Base-by-base conservation (phyloP, 768 basidiomycete species). In the Cubamyces sp. region DNA sequence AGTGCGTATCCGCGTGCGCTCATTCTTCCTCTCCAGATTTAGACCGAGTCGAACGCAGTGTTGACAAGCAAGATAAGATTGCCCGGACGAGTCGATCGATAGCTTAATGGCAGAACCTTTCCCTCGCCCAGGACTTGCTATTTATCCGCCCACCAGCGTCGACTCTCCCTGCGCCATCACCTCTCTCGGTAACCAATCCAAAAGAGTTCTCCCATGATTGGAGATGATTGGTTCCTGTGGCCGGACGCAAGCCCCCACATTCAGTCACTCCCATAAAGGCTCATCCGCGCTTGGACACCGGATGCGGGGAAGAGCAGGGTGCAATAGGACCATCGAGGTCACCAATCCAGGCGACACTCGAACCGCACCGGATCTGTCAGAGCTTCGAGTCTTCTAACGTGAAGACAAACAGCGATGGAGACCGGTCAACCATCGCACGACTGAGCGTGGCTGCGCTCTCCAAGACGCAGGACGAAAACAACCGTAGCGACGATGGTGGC, bases 181-280 rank as follows among this genome's bases (percentile, higher is more conserved):
- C 7, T 45, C 7, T 8, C 21, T 12, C 19, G 37, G 51, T 34
- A 34, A 19, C 51, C 51, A 39, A 39, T 52, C 16, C 12, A 37
- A 52, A 40, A 26, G 51, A 14, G 9, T 21, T 39, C 19, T 18
- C 34, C 51, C 51, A 39, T 39, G 34, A 52, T 52, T 52, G 51
- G 51, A 37, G 37, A 39, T 39, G 34, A 52, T 52, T 52, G 51
- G 51, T 52, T 49, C 51, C 51, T 52, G 51, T 26, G 48, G 16
- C 7, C 6, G 16, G 5, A 34, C 34, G 34, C 34, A 11, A 34
- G 34, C 23, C 45, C 45, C 48, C 48, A 49, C 25, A 25, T 18
- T 6, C 23, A 49, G 48, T 30, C 34, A 9, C 34, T 6, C 34
- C 51, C 34, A 39, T 39, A 23, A 52, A 52, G 11, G 21, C 34